Evolutionary conservation across 495 filamentous ascomycete species (phyloP).

Genomic region (Talaromyces proteolyticus): DNA sequence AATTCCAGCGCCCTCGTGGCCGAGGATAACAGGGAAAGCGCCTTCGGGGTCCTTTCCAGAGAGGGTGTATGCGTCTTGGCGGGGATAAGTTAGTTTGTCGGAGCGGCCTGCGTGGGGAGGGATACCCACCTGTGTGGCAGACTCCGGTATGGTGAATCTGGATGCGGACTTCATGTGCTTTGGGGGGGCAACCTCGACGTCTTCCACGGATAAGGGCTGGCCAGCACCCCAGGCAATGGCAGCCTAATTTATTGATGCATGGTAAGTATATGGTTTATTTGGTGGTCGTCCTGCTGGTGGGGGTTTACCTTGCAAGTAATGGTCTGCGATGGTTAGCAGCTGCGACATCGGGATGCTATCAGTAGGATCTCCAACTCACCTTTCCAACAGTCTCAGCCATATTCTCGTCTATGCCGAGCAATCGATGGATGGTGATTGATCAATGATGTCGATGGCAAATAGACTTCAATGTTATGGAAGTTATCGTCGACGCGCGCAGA

Average conservation of each 20-base stretch:
- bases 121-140: conserved; percentile 81
- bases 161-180: conserved; percentile 92
- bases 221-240: conserved; percentile 95
- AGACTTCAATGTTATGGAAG: too few species aligned
- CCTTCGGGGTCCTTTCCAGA: conserved; percentile 98
- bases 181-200: conserved; percentile 88
- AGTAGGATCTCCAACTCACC: conserved; percentile 30
- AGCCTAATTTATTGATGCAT: conserved; percentile 47
- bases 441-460: too few species aligned
- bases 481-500: too few species aligned
- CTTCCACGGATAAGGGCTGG: conserved; percentile 81
- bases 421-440: too few species aligned
- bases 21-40: conserved; percentile 92
- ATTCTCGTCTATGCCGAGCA: too few species aligned
- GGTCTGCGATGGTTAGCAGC: conserved; percentile 38
- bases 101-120: background rate
- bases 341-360: too few species aligned
- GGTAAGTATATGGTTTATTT: background rate
- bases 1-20: conserved; percentile 94
- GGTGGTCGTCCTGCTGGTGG: background rate
- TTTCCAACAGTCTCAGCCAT: conserved; percentile 50
- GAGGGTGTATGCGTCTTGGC: conserved; percentile 89
- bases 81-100: conserved; percentile 4
- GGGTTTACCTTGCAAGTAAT: conserved; percentile 66
- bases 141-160: conserved; percentile 96